Evolutionary conservation across 148 eudicot species (phyloP), one percentile per base, ranked within the genome.

Genomic region (Gaultheria prostrata): DNA sequence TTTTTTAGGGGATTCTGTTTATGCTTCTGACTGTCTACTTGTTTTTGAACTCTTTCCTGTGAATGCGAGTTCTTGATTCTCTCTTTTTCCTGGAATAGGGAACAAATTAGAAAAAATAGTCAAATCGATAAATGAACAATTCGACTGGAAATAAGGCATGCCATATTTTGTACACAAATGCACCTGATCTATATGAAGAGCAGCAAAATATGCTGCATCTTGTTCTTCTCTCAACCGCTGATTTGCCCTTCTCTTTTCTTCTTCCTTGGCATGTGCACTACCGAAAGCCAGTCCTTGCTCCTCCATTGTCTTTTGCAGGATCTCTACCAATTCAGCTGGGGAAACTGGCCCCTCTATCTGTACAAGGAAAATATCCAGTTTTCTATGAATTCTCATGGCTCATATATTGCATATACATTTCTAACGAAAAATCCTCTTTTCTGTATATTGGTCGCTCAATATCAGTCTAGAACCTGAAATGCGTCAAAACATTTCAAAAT

Each of bases 261-360:
- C 94, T 72, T 92, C 91, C 69, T 82, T 86, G 50, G 87, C 89
- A 80, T 88, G 85, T 61, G 83, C 82, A 84, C 89, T 88, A n/a
- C 92, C 94, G 78, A 92, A 91, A 39, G 91, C 99, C 67, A 84
- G 79, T 61, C 95, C 97, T 85, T 93, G 95, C 86, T 97, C 97
- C 43, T 96, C 99, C 85, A 97, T 78, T 81, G 94, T 93, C 26
- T 88, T 91, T 85, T 93, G 97, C 61, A 94, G 78, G 77, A 92
- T 92, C 85, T 92, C 98, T 73, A 94, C 88, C 81, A 97, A 49
- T 88, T 97, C 95, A 76, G 91, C 93, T 12, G 95, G 94, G 15
- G 97, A 91, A 39, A 93, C 95, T 56, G 97, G 97, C 61, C 99
- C 98, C 91, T 97, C 98, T 65, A 94, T 87, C 99, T 97, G 77